These are phyloP conservation scores for Solanum paucissectum DNA, from an alignment of 257 asterid genomes.

Conservation along the genomic window DNA sequence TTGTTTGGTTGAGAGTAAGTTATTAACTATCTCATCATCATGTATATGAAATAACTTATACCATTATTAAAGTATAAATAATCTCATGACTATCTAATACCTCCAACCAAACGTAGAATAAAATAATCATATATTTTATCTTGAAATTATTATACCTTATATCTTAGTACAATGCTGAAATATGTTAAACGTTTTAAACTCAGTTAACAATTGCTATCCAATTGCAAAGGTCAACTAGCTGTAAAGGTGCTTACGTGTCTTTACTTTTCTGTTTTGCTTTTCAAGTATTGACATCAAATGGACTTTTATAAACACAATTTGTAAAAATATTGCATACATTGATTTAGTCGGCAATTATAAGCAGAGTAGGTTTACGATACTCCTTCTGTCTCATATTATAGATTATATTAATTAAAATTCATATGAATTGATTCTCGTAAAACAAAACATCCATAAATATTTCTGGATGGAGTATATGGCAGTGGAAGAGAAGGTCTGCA, in stretches of 20 bases:
- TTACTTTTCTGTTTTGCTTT: background rate
- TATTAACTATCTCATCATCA: no score
- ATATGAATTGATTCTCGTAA: background rate
- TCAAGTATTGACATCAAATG: background rate
- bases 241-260: background rate
- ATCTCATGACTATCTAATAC: background rate
- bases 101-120: no score
- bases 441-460: accelerated
- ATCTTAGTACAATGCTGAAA: no score
- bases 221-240: no score
- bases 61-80: no score
- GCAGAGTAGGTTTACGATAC: background rate
- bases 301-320: background rate
- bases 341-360: background rate
- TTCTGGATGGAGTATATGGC: background rate
- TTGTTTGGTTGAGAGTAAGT: no score
- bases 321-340: background rate
- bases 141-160: accelerated
- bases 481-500: background rate
- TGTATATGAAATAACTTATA: no score
- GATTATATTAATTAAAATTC: background rate
- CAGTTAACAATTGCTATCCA: background rate
- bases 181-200: background rate
- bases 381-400: background rate
- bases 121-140: no score